A percentile compares a stretch with the other conserved stretches of the same genome.
phyloP scores from a whole-genome alignment of 495 filamentous ascomycete species.

The Penicillium roqueforti region DNA sequence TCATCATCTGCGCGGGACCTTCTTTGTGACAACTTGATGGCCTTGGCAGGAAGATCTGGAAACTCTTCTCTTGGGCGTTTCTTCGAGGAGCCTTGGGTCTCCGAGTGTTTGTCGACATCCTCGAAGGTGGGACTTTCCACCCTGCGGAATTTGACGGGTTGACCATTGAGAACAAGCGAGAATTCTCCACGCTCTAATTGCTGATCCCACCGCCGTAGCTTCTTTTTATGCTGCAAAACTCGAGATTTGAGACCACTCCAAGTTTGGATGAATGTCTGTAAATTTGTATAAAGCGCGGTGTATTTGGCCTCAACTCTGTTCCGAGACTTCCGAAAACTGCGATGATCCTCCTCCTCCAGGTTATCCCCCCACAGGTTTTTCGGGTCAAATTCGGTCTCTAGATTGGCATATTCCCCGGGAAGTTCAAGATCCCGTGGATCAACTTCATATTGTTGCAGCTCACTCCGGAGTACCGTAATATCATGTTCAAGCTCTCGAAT shows the following conservation, averaged over 20 bases:
- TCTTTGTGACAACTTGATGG: not conserved
- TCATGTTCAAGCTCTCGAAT: constrained; percentile 27
- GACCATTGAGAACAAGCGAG: constrained; percentile 24
- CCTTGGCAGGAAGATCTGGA: not conserved
- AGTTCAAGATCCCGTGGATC: constrained; percentile 11
- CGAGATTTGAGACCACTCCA: constrained; percentile 27
- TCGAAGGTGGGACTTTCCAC: constrained; percentile 10
- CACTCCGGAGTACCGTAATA: constrained; percentile 19
- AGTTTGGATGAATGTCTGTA: constrained; percentile 23
- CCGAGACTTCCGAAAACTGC: constrained; percentile 7
- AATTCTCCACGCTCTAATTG: constrained; percentile 30
- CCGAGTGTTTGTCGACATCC: constrained; percentile 3
- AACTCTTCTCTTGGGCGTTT: constrained; percentile 1
- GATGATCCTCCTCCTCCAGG: constrained; percentile 24
- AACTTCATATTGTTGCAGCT: constrained; percentile 19
- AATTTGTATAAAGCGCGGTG: constrained; percentile 30
- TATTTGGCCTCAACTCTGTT: constrained; percentile 28
- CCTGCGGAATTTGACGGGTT: constrained; percentile 26
- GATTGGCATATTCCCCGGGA: constrained; percentile 5
- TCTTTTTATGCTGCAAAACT: constrained; percentile 37
- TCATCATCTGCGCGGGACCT: not conserved
- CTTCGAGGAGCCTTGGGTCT: not conserved
- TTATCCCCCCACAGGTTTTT: constrained; percentile 8
- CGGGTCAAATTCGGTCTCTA: constrained; percentile 9
- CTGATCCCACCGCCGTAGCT: constrained; percentile 32